Percentiles rank a stretch among this genome's conserved stretches.
Conservation (phyloP, 73 alveolate species). For the Diophrys sp. region DNA sequence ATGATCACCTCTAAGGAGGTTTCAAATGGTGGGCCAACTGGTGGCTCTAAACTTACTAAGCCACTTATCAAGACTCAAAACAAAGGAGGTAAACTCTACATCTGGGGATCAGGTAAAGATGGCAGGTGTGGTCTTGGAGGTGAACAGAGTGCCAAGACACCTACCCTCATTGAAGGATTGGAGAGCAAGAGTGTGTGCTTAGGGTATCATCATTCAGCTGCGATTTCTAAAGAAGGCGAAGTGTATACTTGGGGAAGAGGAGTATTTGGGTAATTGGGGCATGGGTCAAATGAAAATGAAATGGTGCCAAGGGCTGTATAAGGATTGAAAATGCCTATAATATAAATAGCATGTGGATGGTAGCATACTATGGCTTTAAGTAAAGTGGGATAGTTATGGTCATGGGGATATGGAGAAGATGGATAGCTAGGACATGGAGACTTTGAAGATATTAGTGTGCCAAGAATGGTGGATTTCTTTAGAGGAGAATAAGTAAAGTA, state of each 20-base stretch:
- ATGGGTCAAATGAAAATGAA: slow-evolving; percentile 74
- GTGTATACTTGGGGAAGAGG: slow-evolving; percentile 96
- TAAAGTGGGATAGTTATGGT: slow-evolving; percentile 71
- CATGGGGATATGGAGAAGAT: slow-evolving; percentile 97
- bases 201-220: slow-evolving; percentile 96
- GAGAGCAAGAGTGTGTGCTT: slow-evolving; percentile 66
- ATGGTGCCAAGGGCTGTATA: slow-evolving; percentile 62
- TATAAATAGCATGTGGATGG: slow-evolving; percentile 86
- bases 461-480: slow-evolving; percentile 59
- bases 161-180: no score
- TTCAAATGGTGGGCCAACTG: neutral
- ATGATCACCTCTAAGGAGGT: no score
- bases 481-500: neutral
- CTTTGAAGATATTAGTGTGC: slow-evolving; percentile 59
- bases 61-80: neutral
- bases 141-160: no score
- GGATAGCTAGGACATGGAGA: slow-evolving; percentile 96
- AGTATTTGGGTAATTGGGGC: slow-evolving; percentile 86
- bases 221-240: slow-evolving; percentile 75
- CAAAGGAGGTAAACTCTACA: slow-evolving; percentile 5
- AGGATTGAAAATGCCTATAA: slow-evolving; percentile 22
- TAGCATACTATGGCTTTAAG: slow-evolving; percentile 85
- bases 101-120: slow-evolving; percentile 94
- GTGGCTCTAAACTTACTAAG: neutral
- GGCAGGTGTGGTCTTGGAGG: slow-evolving; percentile 86